phyloP scores from a whole-genome alignment of 495 filamentous ascomycete species.

The Aspergillus saccharolyticus region DNA sequence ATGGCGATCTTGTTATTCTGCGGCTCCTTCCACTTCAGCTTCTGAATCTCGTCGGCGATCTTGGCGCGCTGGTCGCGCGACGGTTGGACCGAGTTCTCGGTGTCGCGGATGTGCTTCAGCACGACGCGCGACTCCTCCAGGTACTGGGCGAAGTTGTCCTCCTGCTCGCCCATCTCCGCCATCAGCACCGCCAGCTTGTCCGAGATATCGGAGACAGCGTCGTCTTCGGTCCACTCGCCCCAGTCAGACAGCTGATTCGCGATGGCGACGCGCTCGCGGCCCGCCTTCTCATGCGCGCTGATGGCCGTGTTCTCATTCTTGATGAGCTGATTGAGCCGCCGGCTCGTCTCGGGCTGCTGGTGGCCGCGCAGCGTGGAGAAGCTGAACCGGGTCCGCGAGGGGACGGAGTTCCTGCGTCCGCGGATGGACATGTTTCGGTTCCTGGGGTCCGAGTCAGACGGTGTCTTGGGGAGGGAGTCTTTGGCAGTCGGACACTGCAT shows the following conservation, averaged over 20 bases:
- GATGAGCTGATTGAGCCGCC: slow-evolving; percentile 81
- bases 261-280: slow-evolving; percentile 72
- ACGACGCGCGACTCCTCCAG: slow-evolving; percentile 75
- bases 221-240: slow-evolving; percentile 86
- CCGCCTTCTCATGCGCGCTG: slow-evolving; percentile 73
- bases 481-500: not conserved
- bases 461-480: not conserved
- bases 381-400: slow-evolving; percentile 61
- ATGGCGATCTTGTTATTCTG: slow-evolving; percentile 66
- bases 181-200: slow-evolving; percentile 93
- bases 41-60: slow-evolving; percentile 84
- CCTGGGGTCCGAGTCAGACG: slow-evolving; percentile 31
- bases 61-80: slow-evolving; percentile 77
- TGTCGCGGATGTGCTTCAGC: slow-evolving; percentile 88
- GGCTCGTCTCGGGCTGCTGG: slow-evolving; percentile 77
- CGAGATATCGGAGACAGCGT: slow-evolving; percentile 77
- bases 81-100: slow-evolving; percentile 88
- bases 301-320: slow-evolving; percentile 87
- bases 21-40: slow-evolving; percentile 85
- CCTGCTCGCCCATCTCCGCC: slow-evolving; percentile 86
- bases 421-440: slow-evolving; percentile 59
- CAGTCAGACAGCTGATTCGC: slow-evolving; percentile 92
- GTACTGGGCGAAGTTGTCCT: slow-evolving; percentile 78
- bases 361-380: slow-evolving; percentile 76
- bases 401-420: slow-evolving; percentile 30